phyloP scores from a whole-genome alignment of 2,329 filamentous ascomycete species.

The Trichoderma guizhouense region DNA sequence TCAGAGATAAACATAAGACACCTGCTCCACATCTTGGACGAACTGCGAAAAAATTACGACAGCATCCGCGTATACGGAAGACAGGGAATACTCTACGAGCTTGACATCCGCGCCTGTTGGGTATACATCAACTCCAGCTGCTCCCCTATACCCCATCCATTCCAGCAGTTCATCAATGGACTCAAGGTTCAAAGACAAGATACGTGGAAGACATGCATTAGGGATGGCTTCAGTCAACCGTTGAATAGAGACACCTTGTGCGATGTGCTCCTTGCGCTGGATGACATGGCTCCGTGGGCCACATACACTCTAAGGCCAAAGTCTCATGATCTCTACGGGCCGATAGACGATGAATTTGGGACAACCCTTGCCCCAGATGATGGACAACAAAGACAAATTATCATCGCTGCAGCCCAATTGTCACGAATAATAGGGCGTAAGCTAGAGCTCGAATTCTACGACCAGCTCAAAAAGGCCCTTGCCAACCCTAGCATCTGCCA shows the following conservation, averaged over 20 bases:
- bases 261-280: neutral
- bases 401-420: constrained; percentile 4
- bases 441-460: constrained; percentile 13
- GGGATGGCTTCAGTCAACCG: neutral
- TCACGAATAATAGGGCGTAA: constrained; percentile 9
- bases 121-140: neutral
- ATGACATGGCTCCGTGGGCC: neutral
- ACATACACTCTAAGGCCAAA: neutral
- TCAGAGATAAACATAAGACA: neutral
- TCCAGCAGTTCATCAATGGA: constrained; percentile 7
- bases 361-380: neutral
- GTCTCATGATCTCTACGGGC: too few species aligned
- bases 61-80: neutral
- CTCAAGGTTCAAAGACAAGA: constrained; percentile 4
- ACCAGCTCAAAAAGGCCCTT: constrained; percentile 2
- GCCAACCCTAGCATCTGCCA: neutral
- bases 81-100: neutral
- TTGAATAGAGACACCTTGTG: neutral
- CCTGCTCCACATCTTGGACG: neutral
- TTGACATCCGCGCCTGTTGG: constrained; percentile 5
- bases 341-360: neutral
- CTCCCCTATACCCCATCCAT: neutral
- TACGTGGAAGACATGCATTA: neutral
- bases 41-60: neutral
- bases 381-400: neutral